phyloP scores from a whole-genome alignment of 2,329 filamentous ascomycete genomes.

The Penicillium occitanis region DNA sequence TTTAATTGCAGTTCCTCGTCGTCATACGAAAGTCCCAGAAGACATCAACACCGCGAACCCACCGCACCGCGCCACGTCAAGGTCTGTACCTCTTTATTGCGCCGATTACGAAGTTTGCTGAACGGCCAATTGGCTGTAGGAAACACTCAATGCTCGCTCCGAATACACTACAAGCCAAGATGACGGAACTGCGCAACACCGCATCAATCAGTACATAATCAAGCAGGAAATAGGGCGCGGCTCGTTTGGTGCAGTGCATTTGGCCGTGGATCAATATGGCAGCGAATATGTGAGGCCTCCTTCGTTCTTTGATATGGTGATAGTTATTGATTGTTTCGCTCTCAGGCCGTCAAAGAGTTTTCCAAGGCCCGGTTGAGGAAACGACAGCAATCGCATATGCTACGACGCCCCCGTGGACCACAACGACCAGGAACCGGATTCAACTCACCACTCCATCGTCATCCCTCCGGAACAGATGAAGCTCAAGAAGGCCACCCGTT shows the following conservation, averaged over 20 bases:
- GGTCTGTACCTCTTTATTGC: conserved; percentile 39
- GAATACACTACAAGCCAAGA: conserved; percentile 82
- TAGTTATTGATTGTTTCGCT: too few species aligned
- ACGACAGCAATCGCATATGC: conserved; percentile 83
- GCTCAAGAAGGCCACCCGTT: conserved; percentile 68
- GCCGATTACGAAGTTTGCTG: conserved; percentile 21
- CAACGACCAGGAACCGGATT: conserved; percentile 58
- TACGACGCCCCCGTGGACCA: conserved; percentile 62
- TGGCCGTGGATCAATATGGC: conserved; percentile 85
- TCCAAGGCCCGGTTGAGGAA: conserved; percentile 89
- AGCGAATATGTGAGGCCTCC: conserved; percentile 67
- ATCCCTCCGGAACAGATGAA: conserved; percentile 52
- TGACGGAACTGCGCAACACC: conserved; percentile 76
- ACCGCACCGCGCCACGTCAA: conserved; percentile 64
- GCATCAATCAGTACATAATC: conserved; percentile 93
- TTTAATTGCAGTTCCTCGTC: conserved; percentile 52
- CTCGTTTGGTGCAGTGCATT: conserved; percentile 90
- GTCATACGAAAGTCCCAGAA: conserved; percentile 61
- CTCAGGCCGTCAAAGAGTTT: conserved; percentile 92
- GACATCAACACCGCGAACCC: conserved; percentile 63
- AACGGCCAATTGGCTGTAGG: conserved; percentile 50
- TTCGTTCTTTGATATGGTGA: too few species aligned
- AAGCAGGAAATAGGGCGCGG: conserved; percentile 94
- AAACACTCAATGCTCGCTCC: conserved; percentile 86
- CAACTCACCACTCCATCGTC: conserved; percentile 64